Evolutionary conservation across 2,329 filamentous ascomycete species (phyloP).

Genomic region (Paecilomyces niveus): DNA sequence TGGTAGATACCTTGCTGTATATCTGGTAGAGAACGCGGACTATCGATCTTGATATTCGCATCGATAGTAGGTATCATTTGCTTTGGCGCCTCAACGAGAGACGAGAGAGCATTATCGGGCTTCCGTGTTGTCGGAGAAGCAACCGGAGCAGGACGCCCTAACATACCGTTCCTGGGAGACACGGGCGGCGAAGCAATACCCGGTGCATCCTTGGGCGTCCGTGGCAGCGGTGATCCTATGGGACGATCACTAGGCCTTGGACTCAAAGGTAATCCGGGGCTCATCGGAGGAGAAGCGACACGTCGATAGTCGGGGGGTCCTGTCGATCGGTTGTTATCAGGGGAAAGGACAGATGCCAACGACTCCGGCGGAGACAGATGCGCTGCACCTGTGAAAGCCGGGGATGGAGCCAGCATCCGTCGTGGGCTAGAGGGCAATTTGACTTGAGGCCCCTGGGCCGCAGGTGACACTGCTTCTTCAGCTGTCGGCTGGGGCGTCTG

Average conservation of each 20-base stretch:
- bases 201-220: conserved; percentile 45
- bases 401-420: conserved; percentile 37
- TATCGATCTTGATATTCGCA: conserved; percentile 26
- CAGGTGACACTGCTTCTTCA: conserved; percentile 5
- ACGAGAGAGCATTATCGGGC: conserved; percentile 7
- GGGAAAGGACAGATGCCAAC: conserved; percentile 25
- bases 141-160: conserved; percentile 53
- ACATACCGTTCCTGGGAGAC: conserved; percentile 52
- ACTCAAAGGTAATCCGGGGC: conserved; percentile 58
- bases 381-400: conserved; percentile 13
- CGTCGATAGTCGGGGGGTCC: conserved; percentile 28
- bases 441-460: conserved; percentile 5
- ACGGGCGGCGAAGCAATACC: conserved; percentile 57
- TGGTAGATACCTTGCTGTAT: conserved; percentile 55
- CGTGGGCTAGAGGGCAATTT: conserved; percentile 52
- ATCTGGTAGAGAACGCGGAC: conserved; percentile 18
- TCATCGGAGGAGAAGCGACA: conserved; percentile 45
- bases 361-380: conserved; percentile 18
- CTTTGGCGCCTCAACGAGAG: conserved; percentile 10
- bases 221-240: conserved; percentile 52
- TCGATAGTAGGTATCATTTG: conserved; percentile 30
- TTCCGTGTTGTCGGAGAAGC: conserved; percentile 36
- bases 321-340: conserved; percentile 14
- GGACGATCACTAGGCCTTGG: conserved; percentile 55
- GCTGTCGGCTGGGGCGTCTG: conserved; percentile 47